Base-by-base conservation (phyloP, 2,329 filamentous ascomycete genomes). In the Ceratocystis harringtonii region DNA sequence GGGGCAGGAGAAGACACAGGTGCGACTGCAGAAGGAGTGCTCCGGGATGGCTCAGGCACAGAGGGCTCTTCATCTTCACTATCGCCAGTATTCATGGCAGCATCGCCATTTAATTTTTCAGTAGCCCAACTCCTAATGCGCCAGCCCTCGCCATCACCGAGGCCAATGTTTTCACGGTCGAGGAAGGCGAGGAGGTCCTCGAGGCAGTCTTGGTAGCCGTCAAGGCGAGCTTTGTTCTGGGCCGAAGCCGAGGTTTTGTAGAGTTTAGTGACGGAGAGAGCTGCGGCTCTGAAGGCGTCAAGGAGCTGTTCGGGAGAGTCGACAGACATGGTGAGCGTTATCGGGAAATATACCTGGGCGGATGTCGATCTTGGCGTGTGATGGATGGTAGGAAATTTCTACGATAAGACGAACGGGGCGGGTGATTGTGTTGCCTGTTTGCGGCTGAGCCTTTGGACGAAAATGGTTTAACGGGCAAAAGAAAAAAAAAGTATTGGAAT, bases 131-230 rank as follows among this genome's bases (percentile, higher is more conserved):
- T 78, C 65, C 84, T 77, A 65, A 87, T 77, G 68, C 76, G 79
- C 77, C 80, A 83, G 22, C 81, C 90, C 74, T 96, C 92, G 15
- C 89, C 89, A 74, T 94, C 89, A 61, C 81, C 82, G 12, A 94
- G 73, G 0, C 90, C 90, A 65, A 95, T 79, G 69, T 89, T 85
- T 72, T 91, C 86, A 72, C 84, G 87, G 73, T 97, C 92, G 64
- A 97, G 78, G 70, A 95, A 95, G 17, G 80, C 76, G n/a, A 96
- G 77, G 4, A 99, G 78, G 70, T 97, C 92, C 69, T 96, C 90
- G 45, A 99, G 78, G 45, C 92, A 95, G 72, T 97, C 92, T 74
- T 96, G 92, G 71, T 96, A 97, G 30, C 94, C 94, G 48, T 92
- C 87, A 62, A 83, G 78, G 62, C 89, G 85, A 60, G 90, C 85